phyloP scores from a whole-genome alignment of 202 grass and related monocot genomes.

The Brachypodium distachyon region DNA sequence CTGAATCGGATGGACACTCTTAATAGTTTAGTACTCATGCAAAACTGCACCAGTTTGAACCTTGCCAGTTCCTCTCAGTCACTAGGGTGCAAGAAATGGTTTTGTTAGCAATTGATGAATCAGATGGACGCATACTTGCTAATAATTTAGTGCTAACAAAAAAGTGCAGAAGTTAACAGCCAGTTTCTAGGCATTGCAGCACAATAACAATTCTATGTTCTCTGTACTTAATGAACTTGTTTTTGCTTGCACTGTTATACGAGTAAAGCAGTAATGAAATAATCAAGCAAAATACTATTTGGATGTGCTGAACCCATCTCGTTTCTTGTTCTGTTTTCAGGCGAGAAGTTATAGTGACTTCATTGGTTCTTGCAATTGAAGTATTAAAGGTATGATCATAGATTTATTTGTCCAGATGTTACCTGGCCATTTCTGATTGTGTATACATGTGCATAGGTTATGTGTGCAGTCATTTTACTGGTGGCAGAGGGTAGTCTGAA shows the following conservation, averaged over 20 bases:
- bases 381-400: constrained; percentile 52
- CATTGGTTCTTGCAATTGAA: constrained; percentile 82
- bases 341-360: constrained; percentile 85
- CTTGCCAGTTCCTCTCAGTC: background rate
- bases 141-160: constrained; percentile 11
- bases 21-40: too few relatives aligned
- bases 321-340: constrained; percentile 39
- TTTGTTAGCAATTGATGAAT: background rate
- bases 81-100: background rate
- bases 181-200: background rate
- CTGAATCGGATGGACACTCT: too few relatives aligned
- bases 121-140: background rate
- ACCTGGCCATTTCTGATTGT: constrained; percentile 14
- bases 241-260: background rate
- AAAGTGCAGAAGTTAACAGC: background rate
- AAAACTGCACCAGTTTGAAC: too few relatives aligned
- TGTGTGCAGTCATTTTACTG: constrained; percentile 75
- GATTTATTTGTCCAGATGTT: constrained; percentile 7
- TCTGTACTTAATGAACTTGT: background rate
- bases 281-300: background rate
- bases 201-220: background rate
- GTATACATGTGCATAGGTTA: constrained; percentile 37
- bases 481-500: constrained; percentile 58
- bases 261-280: background rate
- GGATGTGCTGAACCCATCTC: constrained; percentile 11